phyloP scores from a whole-genome alignment of 1,139 yeast genomes.

The Keqinozyma sinolaborantium region DNA sequence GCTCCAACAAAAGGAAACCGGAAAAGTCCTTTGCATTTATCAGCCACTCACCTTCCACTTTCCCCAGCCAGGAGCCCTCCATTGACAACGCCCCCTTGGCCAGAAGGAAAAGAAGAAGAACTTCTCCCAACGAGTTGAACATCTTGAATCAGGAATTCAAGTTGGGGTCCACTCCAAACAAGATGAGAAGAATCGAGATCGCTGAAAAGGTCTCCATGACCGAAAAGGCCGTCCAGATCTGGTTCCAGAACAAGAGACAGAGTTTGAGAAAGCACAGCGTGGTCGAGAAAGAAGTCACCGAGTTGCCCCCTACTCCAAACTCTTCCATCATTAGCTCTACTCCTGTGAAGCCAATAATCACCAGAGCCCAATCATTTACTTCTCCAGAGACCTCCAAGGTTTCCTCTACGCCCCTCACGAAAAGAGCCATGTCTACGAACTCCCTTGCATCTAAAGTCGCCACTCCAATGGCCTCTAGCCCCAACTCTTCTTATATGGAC shows the following conservation, averaged over 20 bases:
- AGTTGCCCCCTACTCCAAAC: constrained; percentile 38
- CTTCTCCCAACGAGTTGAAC: constrained; percentile 80
- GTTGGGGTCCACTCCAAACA: constrained; percentile 77
- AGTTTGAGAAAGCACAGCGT: constrained; percentile 56
- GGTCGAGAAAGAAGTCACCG: constrained; percentile 41
- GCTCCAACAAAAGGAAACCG: constrained; percentile 6
- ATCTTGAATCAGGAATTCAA: constrained; percentile 78
- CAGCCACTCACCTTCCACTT: constrained; percentile 85
- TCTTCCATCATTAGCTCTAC: constrained; percentile 17
- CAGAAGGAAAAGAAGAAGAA: constrained; percentile 91
- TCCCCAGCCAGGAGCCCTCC: constrained; percentile 76
- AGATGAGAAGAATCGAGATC: constrained; percentile 67
- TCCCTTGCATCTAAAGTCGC: constrained; percentile 8
- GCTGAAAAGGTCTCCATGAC: constrained; percentile 83
- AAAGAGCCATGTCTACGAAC: constrained; percentile 18
- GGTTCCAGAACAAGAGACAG: constrained; percentile 97
- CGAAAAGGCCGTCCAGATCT: constrained; percentile 95
- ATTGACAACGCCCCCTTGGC: constrained; percentile 90
- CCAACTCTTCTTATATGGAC: constrained; percentile 17
- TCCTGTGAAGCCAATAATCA: constrained; percentile 19
- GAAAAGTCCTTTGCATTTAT: constrained; percentile 76
- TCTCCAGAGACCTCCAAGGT: constrained; percentile 18
- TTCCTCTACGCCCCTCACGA: constrained; percentile 18
- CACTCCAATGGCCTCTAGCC: constrained; percentile 11
- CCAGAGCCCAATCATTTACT: constrained; percentile 24